Evolutionary conservation across 768 basidiomycete genomes (phyloP).

Genomic region (Lactarius indigo): DNA sequence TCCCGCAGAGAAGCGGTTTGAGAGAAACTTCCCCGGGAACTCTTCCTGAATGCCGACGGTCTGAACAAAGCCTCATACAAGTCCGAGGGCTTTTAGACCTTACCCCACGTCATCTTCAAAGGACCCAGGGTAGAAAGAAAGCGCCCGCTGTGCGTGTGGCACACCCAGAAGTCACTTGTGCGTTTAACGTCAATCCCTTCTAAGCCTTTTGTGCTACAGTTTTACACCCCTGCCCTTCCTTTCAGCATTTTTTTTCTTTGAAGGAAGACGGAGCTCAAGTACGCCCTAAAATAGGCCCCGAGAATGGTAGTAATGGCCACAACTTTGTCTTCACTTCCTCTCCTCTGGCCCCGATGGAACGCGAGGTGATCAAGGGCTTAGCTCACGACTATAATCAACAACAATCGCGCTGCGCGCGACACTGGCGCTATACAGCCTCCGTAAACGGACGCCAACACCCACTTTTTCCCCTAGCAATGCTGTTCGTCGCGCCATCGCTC

Average conservation of each 20-base stretch:
- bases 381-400: conserved; percentile 70
- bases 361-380: conserved; percentile 80
- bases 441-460: conserved; percentile 26
- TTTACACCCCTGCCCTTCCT: background rate
- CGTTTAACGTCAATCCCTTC: conserved; percentile 10
- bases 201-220: too few relatives aligned
- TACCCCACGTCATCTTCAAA: conserved; percentile 67
- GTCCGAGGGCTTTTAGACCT: conserved; percentile 69
- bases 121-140: conserved; percentile 72
- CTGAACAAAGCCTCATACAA: conserved; percentile 77
- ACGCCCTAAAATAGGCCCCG: conserved; percentile 67
- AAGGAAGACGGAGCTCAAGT: conserved; percentile 81
- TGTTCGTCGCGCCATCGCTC: conserved; percentile 27
- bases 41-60: conserved; percentile 26
- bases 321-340: conserved; percentile 80
- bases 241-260: conserved; percentile 74
- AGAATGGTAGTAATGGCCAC: conserved; percentile 68
- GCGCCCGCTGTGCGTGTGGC: conserved; percentile 61
- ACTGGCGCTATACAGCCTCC: conserved; percentile 25
- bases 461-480: conserved; percentile 27
- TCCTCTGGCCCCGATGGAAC: conserved; percentile 59
- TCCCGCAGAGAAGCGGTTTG: too few relatives aligned
- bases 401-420: conserved; percentile 47
- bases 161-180: conserved; percentile 58
- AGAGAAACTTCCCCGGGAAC: background rate